Conservation (phyloP, 441 rosid genomes). For the Geranium incanum region DNA sequence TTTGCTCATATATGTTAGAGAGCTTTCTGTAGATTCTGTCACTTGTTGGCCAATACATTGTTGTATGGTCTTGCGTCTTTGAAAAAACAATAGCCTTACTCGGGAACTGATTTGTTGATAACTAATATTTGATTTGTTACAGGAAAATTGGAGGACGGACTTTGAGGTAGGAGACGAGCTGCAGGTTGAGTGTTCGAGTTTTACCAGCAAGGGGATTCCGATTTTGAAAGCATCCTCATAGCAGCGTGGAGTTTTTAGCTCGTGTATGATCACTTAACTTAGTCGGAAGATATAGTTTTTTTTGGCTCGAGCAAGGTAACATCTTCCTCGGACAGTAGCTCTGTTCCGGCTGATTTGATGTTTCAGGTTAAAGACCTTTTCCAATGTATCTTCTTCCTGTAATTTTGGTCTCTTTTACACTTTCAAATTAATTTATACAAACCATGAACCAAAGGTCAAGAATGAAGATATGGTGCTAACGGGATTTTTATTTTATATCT, state of each 20-base stretch:
- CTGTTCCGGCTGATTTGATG: no score
- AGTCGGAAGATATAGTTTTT: not conserved
- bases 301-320: not conserved
- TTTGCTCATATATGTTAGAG: no score
- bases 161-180: conserved; percentile 56
- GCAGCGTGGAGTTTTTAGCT: conserved; percentile 27
- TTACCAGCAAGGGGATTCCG: conserved; percentile 70
- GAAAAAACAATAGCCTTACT: not conserved
- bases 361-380: no score
- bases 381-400: no score
- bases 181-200: conserved; percentile 61
- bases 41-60: not conserved
- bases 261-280: conserved; percentile 32
- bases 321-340: no score
- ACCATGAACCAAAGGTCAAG: no score
- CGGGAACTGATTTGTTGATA: not conserved
- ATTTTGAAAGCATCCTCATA: conserved; percentile 26
- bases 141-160: conserved; percentile 41
- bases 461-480: no score
- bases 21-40: not conserved
- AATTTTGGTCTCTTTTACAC: no score
- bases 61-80: not conserved
- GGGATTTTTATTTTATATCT: no score
- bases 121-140: conserved; percentile 23
- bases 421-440: no score